Conservation (phyloP, 208 protist genomes). For the Porcisia hertigi region DNA sequence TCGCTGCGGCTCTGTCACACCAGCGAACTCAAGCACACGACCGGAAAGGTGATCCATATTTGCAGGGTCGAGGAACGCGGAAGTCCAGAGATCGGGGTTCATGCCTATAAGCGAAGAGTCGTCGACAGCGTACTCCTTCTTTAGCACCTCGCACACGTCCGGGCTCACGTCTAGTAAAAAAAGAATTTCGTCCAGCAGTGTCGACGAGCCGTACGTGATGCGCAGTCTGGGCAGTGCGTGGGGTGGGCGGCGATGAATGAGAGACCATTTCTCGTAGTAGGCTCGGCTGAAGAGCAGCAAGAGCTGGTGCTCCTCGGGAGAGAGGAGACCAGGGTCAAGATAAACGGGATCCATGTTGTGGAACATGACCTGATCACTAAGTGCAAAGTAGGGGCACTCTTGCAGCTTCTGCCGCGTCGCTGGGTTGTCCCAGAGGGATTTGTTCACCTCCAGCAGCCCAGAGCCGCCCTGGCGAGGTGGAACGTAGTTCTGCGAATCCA, state of each 20-base stretch:
- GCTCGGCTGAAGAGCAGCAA: slow-evolving; percentile 82
- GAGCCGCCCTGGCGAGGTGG: slow-evolving; percentile 63
- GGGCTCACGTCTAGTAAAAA: slow-evolving; percentile 50
- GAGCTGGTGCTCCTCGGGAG: slow-evolving; percentile 82
- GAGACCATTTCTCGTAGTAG: slow-evolving; percentile 88
- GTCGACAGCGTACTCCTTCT: slow-evolving; percentile 81
- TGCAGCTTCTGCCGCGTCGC: slow-evolving; percentile 57
- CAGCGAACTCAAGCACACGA: slow-evolving; percentile 85
- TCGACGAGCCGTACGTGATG: slow-evolving; percentile 61
- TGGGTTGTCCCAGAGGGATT: slow-evolving; percentile 74
- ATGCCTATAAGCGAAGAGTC: slow-evolving; percentile 82
- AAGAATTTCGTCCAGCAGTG: slow-evolving; percentile 67
- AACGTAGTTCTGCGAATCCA: slow-evolving; percentile 78
- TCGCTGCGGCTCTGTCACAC: slow-evolving; percentile 44
- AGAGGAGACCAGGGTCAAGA: slow-evolving; percentile 83
- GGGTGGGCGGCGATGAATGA: slow-evolving; percentile 58
- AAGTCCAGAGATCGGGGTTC: slow-evolving; percentile 73
- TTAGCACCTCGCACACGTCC: slow-evolving; percentile 49
- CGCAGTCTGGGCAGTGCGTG: slow-evolving; percentile 56
- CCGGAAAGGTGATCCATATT: slow-evolving; percentile 89
- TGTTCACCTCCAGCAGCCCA: slow-evolving; percentile 41
- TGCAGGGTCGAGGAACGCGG: slow-evolving; percentile 74
- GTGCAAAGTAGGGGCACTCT: slow-evolving; percentile 84
- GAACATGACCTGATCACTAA: slow-evolving; percentile 86
- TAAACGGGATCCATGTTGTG: slow-evolving; percentile 90